Evolutionary conservation across 352 stramenopile genomes (phyloP).

Genomic region (Pythium phragmiticola): DNA sequence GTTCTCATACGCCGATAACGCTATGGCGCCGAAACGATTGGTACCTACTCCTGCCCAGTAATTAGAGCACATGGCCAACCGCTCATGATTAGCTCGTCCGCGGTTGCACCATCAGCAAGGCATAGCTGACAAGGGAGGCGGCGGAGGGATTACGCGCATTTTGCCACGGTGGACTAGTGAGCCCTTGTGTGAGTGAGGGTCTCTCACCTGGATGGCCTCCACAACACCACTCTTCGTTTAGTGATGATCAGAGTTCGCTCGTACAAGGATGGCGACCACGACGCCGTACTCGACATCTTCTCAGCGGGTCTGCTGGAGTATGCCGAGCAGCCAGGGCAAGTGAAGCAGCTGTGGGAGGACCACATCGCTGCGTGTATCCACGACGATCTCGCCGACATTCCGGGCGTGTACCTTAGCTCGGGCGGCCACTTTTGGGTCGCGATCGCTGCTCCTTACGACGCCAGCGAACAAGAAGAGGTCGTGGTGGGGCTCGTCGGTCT

Average conservation of each 20-base stretch:
- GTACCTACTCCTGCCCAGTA: too few species aligned
- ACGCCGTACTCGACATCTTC: conserved; percentile 25
- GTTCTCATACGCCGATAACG: too few species aligned
- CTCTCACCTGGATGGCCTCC: too few species aligned
- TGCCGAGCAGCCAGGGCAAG: conserved; percentile 6
- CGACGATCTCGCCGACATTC: conserved; percentile 5
- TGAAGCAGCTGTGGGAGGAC: not conserved
- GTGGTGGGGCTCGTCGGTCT: conserved; percentile 43
- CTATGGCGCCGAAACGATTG: too few species aligned
- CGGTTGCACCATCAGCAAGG: too few species aligned
- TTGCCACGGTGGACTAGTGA: too few species aligned
- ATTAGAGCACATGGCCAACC: too few species aligned
- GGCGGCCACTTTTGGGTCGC: conserved; percentile 24
- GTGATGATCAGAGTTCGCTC: conserved; percentile 28
- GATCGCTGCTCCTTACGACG: not conserved
- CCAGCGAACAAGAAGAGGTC: conserved; percentile 1
- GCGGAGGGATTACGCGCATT: too few species aligned
- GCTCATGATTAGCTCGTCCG: too few species aligned
- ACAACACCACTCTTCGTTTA: too few species aligned
- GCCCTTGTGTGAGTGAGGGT: too few species aligned
- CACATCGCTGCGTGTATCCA: not conserved
- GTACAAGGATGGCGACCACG: conserved; percentile 20
- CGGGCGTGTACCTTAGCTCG: conserved; percentile 14
- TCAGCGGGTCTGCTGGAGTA: conserved; percentile 17
- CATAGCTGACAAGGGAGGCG: too few species aligned